A percentile compares a stretch with the other conserved stretches of the same genome.
These are phyloP conservation scores for Karstenula rhodostoma DNA, from an alignment of 2,329 filamentous ascomycete genomes.

Conservation along the genomic window DNA sequence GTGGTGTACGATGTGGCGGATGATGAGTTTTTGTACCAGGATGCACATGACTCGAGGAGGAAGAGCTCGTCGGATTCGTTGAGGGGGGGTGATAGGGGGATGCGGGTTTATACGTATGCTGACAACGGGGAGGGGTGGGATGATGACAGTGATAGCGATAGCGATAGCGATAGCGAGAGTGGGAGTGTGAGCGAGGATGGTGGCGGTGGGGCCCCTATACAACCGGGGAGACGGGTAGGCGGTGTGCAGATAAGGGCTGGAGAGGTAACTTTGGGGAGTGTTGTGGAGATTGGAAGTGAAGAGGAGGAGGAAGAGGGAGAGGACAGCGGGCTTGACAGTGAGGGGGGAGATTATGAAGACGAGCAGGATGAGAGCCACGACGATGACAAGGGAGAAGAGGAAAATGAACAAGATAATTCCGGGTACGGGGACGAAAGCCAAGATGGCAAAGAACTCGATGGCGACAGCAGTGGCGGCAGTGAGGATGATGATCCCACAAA, in stretches of 20 bases:
- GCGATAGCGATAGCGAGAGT: not conserved
- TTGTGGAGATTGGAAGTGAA: not conserved
- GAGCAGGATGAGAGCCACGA: not conserved
- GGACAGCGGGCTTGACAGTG: not conserved
- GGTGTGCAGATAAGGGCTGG: not conserved
- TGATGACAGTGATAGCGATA: not conserved
- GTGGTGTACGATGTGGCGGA: not conserved
- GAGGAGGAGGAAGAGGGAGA: not conserved
- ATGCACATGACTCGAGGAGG: constrained; percentile 1
- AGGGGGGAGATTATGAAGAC: not conserved
- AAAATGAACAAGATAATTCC: not conserved
- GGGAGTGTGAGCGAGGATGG: too few relatives aligned
- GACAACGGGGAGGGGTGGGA: not conserved
- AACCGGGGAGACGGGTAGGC: not conserved
- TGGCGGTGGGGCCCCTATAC: not conserved
- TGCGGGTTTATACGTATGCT: not conserved
- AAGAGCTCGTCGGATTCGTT: not conserved
- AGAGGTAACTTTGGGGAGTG: not conserved
- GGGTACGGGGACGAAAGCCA: not conserved
- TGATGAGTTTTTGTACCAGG: not conserved
- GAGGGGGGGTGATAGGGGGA: not conserved
- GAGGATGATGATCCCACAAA: not conserved
- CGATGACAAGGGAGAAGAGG: not conserved
- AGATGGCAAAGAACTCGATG: not conserved
- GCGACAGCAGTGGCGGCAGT: not conserved